Evolutionary conservation across 176 grass and related monocot species (phyloP), one percentile per base, ranked within the genome.

Genomic region (Cocos nucifera): DNA sequence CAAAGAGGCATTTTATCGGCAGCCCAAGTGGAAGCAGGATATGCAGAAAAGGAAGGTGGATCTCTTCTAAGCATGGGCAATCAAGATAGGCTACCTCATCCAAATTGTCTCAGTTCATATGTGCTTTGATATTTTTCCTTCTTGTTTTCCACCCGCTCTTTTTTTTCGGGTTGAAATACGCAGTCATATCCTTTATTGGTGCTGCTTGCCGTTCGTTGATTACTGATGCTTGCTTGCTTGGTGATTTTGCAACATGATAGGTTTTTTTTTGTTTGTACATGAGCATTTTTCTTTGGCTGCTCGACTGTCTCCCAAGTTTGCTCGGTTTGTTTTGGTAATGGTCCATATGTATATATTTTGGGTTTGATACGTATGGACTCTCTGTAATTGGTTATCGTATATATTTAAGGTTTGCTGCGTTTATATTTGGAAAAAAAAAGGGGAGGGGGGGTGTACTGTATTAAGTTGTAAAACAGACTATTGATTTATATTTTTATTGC

Each of bases 21-120:
- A 96, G 50, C 86, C 91, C 52, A 89, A 70, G 50, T 96, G 91
- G 91, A 96, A 96, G 83, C 91, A 96, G 76, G 91, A 96, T 62
- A 69, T 96, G 22, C 86, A 81, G 61, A 96, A 96, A 66, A 75
- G 80, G 65, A 96, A 90, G 80, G 72, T 77, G 24, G 83, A 87
- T 60, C 91, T 96, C 57, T 96, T 96, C 80, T 96, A 68, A 79
- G 25, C 19, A 17, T 55, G 17, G 56, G 53, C n/a, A 39, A 19
- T 16, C 52, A 14, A 18, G 27, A 68, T 12, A 26, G 15, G 17
- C 25, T 22, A 15, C n/a, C 39, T 28, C 16, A 19, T 50, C 22
- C 28, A 9, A 0, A 15, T 61, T 44, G 15, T 60, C 9, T 52
- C 9, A 20, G 5, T 51, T 12, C 44, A 26, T 52, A 19, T 22